Base-by-base conservation (phyloP, 108 stramenopile genomes). In the Cyclostephanos tholiformis region DNA sequence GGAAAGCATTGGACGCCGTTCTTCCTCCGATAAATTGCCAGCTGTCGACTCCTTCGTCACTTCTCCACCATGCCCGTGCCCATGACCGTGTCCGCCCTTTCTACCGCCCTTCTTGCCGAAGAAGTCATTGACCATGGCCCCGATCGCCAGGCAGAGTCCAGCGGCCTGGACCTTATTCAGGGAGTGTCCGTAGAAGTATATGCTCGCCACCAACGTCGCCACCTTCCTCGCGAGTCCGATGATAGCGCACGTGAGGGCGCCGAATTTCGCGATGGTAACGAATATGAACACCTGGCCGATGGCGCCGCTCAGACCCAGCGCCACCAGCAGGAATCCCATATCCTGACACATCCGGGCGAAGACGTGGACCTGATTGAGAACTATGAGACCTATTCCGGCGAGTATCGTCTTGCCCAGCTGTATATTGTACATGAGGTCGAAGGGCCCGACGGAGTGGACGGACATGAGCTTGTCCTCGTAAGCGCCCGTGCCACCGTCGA, bases 381-480 rank as follows among this genome's bases (percentile, higher is more conserved):
- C 88, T 56, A 98, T 82, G 8, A 98, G 86, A 13, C 85, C 88
- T 17, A 98, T 79, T 9, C 95, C 97, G 0, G 97, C 96, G 51
- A 98, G 70, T 39, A 98, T 97, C 23, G 95, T 95, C 85, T 99
- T 99, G 22, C 97, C 97, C 76, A 99, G 85, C 74, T 99, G 98
- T 66, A 99, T 99, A 73, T 98, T 98, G 87, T 95, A 98, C 98
- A 99, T 99, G 50, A 99, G 85, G 80, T 98, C 97, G 80, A 99
- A 99, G 39, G 98, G 98, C 36, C 94, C 96, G 26, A 99, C 97
- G 36, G 90, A 89, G 74, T 97, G 93, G 26, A 95, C 96, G 48
- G 85, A 83, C 98, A 99, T 99, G 67, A 99, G 95, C 79, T 98
- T 98, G 85, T 99, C 98, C 82, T 99, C 98, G 84, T 99, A 99